Conservation (phyloP, 2,329 filamentous ascomycete species). For the Rutstroemia sydowiana region DNA sequence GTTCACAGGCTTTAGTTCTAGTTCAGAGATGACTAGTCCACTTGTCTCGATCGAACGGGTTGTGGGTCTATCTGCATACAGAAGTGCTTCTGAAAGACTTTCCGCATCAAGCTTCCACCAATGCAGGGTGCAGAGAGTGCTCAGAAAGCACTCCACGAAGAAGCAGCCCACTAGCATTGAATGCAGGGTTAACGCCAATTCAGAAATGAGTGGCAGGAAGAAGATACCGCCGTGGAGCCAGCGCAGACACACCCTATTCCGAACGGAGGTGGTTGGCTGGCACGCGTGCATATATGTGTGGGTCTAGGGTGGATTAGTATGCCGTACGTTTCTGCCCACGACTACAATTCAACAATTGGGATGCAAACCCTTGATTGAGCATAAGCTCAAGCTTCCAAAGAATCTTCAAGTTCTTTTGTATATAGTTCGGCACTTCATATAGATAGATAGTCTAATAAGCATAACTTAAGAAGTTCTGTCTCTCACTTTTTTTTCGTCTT, state of each 20-base stretch:
- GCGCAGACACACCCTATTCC: background rate
- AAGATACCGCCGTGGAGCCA: background rate
- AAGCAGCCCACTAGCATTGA: background rate
- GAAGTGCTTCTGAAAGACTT: too few species aligned
- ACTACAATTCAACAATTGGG: conserved; percentile 8
- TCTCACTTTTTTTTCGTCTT: background rate
- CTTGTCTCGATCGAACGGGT: too few species aligned
- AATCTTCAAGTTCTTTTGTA: background rate
- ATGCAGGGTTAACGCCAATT: too few species aligned
- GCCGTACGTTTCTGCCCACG: conserved; percentile 5
- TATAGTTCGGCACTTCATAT: background rate
- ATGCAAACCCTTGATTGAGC: background rate
- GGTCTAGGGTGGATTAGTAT: background rate
- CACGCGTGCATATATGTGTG: background rate
- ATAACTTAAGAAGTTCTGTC: background rate
- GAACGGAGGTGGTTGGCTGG: conserved; percentile 4
- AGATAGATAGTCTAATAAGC: background rate
- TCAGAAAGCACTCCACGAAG: background rate
- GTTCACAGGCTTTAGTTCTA: too few species aligned
- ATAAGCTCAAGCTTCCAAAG: background rate
- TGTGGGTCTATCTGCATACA: too few species aligned
- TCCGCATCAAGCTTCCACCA: too few species aligned
- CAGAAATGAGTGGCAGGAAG: background rate
- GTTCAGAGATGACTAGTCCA: too few species aligned
- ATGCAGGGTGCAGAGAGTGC: background rate